phyloP scores from a whole-genome alignment of 2,329 filamentous ascomycete genomes.

The Hypomyces rosellus region DNA sequence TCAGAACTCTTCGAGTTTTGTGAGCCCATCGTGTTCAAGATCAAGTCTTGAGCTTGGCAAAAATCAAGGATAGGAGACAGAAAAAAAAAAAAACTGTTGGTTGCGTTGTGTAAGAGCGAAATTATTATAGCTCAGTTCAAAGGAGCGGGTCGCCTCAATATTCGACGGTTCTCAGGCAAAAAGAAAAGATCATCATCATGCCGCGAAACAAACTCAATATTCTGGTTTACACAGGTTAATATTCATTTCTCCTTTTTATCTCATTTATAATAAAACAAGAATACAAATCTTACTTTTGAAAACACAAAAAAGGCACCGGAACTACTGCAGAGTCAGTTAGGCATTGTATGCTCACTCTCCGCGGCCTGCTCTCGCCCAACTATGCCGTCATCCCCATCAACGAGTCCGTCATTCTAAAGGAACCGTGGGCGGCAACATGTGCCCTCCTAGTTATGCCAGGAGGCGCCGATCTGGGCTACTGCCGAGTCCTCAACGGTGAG shows the following conservation, averaged over 20 bases:
- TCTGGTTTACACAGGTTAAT: conserved; percentile 79
- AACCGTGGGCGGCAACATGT: conserved; percentile 85
- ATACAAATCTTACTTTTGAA: conserved; percentile 11
- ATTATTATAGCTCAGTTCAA: not conserved
- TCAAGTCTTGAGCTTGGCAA: no score
- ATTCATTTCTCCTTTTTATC: conserved; percentile 8
- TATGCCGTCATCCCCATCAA: conserved; percentile 88
- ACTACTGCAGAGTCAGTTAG: conserved; percentile 83
- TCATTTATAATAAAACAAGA: not conserved
- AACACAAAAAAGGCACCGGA: conserved; percentile 62
- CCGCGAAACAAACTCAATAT: conserved; percentile 73
- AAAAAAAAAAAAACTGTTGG: not conserved
- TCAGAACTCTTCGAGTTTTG: conserved; percentile 11
- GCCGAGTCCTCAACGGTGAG: conserved; percentile 75
- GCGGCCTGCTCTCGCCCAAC: conserved; percentile 77
- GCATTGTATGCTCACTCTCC: conserved; percentile 81
- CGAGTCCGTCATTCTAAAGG: conserved; percentile 72
- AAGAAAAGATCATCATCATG: conserved; percentile 45
- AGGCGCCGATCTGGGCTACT: conserved; percentile 90
- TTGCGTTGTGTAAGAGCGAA: conserved; percentile 11
- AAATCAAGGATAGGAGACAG: no score
- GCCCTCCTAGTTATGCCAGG: conserved; percentile 88
- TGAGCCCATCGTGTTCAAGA: conserved; percentile 7
- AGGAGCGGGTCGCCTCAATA: conserved; percentile 1
- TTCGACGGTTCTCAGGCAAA: not conserved